Conservation (phyloP, 73 alveolate genomes). For the Paramecium octaurelia region DNA sequence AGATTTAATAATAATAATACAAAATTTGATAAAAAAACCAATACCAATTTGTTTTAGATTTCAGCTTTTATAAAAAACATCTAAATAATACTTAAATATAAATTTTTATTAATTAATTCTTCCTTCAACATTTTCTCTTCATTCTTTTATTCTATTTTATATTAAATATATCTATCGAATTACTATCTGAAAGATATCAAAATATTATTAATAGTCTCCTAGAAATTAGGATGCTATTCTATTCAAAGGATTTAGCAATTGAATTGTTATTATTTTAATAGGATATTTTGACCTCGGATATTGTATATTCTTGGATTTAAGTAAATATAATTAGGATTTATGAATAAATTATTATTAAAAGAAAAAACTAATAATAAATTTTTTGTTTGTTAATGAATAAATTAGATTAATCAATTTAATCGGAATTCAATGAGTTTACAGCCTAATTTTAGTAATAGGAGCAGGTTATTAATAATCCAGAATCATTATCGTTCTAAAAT, state of each 20-base stretch:
- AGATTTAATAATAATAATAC: neutral
- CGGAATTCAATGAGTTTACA: neutral
- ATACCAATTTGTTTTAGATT: neutral
- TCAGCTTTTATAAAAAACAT: neutral
- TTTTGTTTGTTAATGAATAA: slow-evolving; percentile 15
- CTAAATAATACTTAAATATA: neutral
- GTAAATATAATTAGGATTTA: neutral
- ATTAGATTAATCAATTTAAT: neutral
- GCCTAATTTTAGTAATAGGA: neutral
- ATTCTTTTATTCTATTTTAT: no score
- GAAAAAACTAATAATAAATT: neutral
- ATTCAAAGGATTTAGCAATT: no score
- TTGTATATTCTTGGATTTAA: neutral
- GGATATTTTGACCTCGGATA: no score
- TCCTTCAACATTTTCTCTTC: neutral
- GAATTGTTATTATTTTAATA: no score
- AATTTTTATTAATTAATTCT: no score
- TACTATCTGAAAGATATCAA: neutral
- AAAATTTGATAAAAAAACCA: neutral
- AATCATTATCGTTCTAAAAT: neutral
- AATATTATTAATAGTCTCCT: no score
- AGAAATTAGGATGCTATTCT: no score
- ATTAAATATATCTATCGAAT: neutral
- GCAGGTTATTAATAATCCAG: neutral
- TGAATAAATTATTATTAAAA: neutral